phyloP scores from a whole-genome alignment of 2,329 filamentous ascomycete species.

The Pseudogymnoascus sp. region DNA sequence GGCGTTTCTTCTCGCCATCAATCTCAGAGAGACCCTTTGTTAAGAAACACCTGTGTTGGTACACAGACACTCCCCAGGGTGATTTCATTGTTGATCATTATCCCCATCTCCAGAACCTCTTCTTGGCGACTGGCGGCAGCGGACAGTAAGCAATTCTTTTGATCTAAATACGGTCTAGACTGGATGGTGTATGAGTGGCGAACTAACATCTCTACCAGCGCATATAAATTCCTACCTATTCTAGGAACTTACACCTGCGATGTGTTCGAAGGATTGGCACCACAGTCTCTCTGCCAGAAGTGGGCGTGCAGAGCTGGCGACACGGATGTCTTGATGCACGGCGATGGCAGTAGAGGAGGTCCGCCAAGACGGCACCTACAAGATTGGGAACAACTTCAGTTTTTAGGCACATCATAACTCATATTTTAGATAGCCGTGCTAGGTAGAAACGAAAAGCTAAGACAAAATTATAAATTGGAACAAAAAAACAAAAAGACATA shows the following conservation, averaged over 20 bases:
- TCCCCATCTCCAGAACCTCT: conserved; percentile 37
- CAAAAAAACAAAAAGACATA: too few relatives aligned
- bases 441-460: too few relatives aligned
- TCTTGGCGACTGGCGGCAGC: conserved; percentile 40
- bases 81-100: conserved; percentile 54
- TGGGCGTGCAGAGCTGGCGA: neutral
- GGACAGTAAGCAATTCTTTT: conserved; percentile 27
- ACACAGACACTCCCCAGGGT: conserved; percentile 54
- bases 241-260: neutral
- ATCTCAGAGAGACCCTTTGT: conserved; percentile 43
- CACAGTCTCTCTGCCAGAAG: neutral
- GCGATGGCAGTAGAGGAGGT: neutral
- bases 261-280: neutral
- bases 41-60: conserved; percentile 51
- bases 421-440: too few relatives aligned
- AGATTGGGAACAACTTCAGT: neutral
- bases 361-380: neutral
- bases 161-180: neutral
- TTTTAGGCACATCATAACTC: neutral
- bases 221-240: neutral
- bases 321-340: neutral
- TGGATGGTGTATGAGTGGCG: neutral
- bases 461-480: too few relatives aligned
- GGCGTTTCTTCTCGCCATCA: conserved; percentile 15
- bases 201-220: neutral